Base-by-base conservation (phyloP, 2,329 filamentous ascomycete genomes). In the Diplocarpon rosae region DNA sequence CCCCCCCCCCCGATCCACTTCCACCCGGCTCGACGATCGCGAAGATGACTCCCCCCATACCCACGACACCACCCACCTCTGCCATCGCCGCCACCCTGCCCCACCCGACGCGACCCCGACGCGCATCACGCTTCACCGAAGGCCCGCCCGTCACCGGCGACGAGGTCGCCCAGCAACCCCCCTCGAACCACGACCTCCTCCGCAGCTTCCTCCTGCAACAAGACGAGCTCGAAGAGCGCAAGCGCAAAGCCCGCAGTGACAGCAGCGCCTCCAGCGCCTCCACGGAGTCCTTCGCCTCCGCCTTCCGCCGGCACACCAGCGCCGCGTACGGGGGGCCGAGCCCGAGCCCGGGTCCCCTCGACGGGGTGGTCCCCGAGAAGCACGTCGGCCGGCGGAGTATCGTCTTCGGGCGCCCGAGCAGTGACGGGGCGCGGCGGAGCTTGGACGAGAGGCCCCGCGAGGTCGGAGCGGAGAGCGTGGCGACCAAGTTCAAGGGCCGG, bases 401-500 rank as follows among this genome's bases (percentile, higher is more conserved):
- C 15, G 46, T 43, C 3, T 53, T 52, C 42, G 47, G 42, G 1
- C 37, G 46, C 11, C 9, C 17, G 17, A 46, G 40, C 17, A 38
- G 39, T 15, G 29, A 34, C 2, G 38, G 15, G 30, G 10, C 30
- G 6, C 43, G 51, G 20, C 41, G 29, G 37, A 52, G 49, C 37
- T 15, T 52, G 40, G 50, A 53, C 33, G 50, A 47, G 27, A 36
- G 43, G 33, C 46, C 42, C 2, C 43, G 39, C 20, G 47, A 44
- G 40, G 39, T 16, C 36, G 46, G 12, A 13, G 39, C 43, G 4
- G 50, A 48, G 27, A 46, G 28, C 15, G 13, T 51, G 12, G 47
- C 48, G 10, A 45, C 41, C 31, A 53, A 51, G 41, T 38, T 56
- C 36, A 55, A 49, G 46, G 54, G 52, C 2, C 31, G 54, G 11